phyloP scores from a whole-genome alignment of 257 asterid genomes.

The Anisodus tanguticus region DNA sequence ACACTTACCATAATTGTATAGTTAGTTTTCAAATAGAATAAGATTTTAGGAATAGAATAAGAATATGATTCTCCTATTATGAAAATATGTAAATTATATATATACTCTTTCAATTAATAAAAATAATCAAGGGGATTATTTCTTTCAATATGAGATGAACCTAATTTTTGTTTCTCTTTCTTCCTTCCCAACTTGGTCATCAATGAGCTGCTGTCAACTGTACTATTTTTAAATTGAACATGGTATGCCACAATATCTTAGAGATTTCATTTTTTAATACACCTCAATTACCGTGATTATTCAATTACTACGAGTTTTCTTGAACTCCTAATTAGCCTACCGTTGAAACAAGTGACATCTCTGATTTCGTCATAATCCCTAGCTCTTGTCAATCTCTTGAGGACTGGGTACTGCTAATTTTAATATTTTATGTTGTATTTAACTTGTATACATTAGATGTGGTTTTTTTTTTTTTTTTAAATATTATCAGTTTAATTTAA shows the following conservation, averaged over 20 bases:
- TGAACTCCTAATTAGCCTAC: constrained; percentile 12
- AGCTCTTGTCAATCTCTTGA: constrained; percentile 1
- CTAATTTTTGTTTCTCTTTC: neutral
- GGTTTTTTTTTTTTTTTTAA: neutral
- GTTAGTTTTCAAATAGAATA: too few relatives aligned
- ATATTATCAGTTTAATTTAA: neutral
- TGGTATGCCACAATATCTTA: constrained; percentile 24
- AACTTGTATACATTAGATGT: neutral
- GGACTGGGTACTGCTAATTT: neutral
- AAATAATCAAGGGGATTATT: too few relatives aligned
- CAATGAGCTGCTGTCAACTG: constrained; percentile 22
- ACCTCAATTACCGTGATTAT: constrained; percentile 21
- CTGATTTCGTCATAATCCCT: neutral
- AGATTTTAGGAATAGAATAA: too few relatives aligned
- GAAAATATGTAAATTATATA: too few relatives aligned
- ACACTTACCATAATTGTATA: too few relatives aligned
- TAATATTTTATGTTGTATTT: neutral
- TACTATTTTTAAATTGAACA: neutral
- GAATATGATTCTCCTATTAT: too few relatives aligned
- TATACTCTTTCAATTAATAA: too few relatives aligned
- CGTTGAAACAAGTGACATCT: constrained; percentile 16
- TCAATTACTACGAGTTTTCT: neutral
- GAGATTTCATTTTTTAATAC: constrained; percentile 13
- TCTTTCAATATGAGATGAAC: neutral
- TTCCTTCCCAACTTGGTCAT: constrained; percentile 13